Evolutionary conservation across 306 rosid genomes (phyloP).

Genomic region (Biancaea sappan): DNA sequence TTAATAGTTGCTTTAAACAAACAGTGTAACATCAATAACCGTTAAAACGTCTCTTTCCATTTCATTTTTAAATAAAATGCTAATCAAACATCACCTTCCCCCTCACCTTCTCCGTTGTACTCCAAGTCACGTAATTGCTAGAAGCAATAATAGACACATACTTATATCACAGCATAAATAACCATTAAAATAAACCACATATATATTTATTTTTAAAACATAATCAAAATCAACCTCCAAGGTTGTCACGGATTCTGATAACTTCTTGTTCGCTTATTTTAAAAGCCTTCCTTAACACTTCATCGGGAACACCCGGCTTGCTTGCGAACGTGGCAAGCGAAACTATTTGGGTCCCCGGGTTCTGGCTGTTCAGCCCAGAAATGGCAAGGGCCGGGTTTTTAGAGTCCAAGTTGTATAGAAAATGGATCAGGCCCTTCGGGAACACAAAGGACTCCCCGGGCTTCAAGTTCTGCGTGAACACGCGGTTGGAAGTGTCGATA

Average conservation of each 20-base stretch:
- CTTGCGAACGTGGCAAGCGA: constrained; percentile 44
- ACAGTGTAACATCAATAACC: background rate
- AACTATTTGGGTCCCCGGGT: constrained; percentile 40
- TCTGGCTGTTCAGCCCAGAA: constrained; percentile 55
- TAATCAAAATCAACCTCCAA: constrained; percentile 29
- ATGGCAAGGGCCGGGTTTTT: constrained; percentile 22
- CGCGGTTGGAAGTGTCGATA: background rate
- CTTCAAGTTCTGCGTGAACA: background rate
- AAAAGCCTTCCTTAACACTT: constrained; percentile 27
- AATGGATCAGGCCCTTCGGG: constrained; percentile 38
- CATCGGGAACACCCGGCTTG: constrained; percentile 28
- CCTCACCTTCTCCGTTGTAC: background rate
- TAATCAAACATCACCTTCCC: background rate
- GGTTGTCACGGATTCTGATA: constrained; percentile 34
- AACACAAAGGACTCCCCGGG: constrained; percentile 12
- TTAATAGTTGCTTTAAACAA: constrained; percentile 1
- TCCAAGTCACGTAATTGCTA: constrained; percentile 9
- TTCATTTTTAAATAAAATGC: background rate
- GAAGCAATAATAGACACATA: constrained; percentile 1
- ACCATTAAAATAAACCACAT: background rate
- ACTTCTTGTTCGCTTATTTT: background rate
- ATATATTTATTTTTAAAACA: too few species aligned
- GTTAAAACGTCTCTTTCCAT: constrained; percentile 14
- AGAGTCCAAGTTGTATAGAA: background rate
- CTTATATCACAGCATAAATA: background rate